Base-by-base conservation (phyloP, 2,329 filamentous ascomycete genomes). In the Alternaria atra region DNA sequence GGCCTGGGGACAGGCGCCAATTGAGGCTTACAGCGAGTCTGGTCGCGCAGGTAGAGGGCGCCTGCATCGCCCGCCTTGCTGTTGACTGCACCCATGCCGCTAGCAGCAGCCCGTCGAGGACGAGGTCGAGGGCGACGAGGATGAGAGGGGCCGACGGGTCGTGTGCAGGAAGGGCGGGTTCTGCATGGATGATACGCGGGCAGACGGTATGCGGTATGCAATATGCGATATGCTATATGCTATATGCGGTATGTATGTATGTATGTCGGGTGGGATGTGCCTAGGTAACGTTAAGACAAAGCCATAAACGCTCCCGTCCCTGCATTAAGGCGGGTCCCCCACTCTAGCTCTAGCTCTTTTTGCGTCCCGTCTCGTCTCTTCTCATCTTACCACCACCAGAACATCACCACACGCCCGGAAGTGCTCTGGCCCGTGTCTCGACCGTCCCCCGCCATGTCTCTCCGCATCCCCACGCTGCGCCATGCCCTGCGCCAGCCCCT, bases 31-130 rank as follows among this genome's bases (percentile, higher is more conserved):
- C 95, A 89, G 86, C 93, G 89, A 79, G 88, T 92, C 84, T 97
- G 95, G 79, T 99, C 95, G 83, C 91, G 91, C 77, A 98, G 84
- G 79, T 91, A 96, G 78, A 98, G 84, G 73, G 88, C 82, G 71
- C 88, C 86, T 77, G 89, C 91, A 75, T 97, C 94, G 56, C 70
- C 94, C 74, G 90, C 89, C 81, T 89, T 91, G 85, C 94, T 97
- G 80, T 89, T 90, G 81, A 97, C 90, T 84, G 91, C 93, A 77
- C 95, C 95, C 95, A 99, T 99, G 67, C 69, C 35, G 64, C 64
- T 73, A 68, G 59, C 66, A 63, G 55, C 61, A 50, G 30, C 30
- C 46, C 46, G 46, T 50, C 46, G 46, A 27, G 30, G 46, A 35
- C 46, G 32, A 25, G 46, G 46, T 13, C 39, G 20, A 25, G 12